A percentile compares a stretch with the other conserved stretches of the same genome.
Evolutionary conservation across 2,329 filamentous ascomycete genomes (phyloP).

Genomic region (Penicillium nordicum): DNA sequence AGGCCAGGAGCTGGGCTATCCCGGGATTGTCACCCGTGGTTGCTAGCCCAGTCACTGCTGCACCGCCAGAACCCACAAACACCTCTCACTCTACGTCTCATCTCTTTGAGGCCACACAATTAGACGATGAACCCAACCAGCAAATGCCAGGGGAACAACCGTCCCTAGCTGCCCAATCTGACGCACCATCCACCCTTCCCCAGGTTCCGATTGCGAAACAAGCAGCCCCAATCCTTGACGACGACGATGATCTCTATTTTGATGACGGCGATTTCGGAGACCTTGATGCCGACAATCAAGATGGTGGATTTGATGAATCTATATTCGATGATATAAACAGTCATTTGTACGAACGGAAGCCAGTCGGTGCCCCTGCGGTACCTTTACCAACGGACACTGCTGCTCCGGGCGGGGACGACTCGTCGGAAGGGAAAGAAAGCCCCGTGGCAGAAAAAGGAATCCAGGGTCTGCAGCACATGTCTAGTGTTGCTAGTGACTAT

Average conservation of each 20-base stretch:
- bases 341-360: slow-evolving; percentile 42
- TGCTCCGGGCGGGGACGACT: slow-evolving; percentile 1
- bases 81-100: background rate
- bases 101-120: background rate
- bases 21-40: slow-evolving; percentile 38
- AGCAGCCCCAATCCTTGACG: slow-evolving; percentile 13
- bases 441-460: slow-evolving; percentile 6
- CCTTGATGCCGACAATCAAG: slow-evolving; percentile 30
- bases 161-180: background rate
- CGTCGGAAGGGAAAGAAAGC: slow-evolving; percentile 15
- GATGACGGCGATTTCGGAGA: slow-evolving; percentile 48
- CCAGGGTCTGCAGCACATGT: slow-evolving; percentile 31
- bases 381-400: slow-evolving; percentile 9
- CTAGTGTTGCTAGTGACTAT: slow-evolving; percentile 37
- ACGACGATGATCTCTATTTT: slow-evolving; percentile 46
- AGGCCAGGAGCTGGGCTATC: slow-evolving; percentile 33
- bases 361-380: slow-evolving; percentile 14
- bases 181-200: background rate
- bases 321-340: slow-evolving; percentile 49
- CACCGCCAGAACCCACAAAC: slow-evolving; percentile 14
- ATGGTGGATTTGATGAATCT: slow-evolving; percentile 46
- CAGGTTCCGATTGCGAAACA: background rate
- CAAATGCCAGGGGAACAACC: background rate
- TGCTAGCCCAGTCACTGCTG: slow-evolving; percentile 32
- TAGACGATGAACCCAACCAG: background rate